Evolutionary conservation across 306 rosid species (phyloP).

Genomic region (Pyrus communis): DNA sequence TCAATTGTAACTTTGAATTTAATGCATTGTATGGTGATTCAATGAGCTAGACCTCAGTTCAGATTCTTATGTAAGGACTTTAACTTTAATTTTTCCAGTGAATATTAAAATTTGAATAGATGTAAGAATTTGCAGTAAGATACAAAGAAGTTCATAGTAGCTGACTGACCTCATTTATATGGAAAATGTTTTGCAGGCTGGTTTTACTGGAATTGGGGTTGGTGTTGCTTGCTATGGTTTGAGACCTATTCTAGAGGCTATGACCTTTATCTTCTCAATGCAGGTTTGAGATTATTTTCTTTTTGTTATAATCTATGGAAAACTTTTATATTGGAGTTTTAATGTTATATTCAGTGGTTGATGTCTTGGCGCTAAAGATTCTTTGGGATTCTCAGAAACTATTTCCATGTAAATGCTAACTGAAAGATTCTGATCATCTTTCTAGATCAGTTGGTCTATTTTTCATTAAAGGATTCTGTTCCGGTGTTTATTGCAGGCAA

Average conservation of each 20-base stretch:
- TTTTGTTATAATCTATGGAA: not conserved
- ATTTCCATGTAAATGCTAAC: not conserved
- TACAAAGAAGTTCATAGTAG: not conserved
- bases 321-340: not conserved
- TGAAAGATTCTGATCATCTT: not conserved
- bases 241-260: constrained; percentile 78
- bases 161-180: constrained; percentile 12
- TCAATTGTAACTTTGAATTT: not conserved
- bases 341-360: not conserved
- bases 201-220: constrained; percentile 97
- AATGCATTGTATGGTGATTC: not conserved
- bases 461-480: not conserved
- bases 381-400: not conserved
- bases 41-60: not conserved
- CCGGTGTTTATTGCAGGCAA: constrained; percentile 53
- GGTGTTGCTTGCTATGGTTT: constrained; percentile 97
- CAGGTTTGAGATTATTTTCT: constrained; percentile 50
- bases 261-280: constrained; percentile 99
- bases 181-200: constrained; percentile 53
- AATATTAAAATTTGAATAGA: no score
- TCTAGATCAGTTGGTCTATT: not conserved
- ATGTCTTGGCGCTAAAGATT: not conserved
- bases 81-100: no score
- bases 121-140: no score
- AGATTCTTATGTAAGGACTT: not conserved